Base-by-base conservation (phyloP, 768 basidiomycete species). In the Russula olivacea region DNA sequence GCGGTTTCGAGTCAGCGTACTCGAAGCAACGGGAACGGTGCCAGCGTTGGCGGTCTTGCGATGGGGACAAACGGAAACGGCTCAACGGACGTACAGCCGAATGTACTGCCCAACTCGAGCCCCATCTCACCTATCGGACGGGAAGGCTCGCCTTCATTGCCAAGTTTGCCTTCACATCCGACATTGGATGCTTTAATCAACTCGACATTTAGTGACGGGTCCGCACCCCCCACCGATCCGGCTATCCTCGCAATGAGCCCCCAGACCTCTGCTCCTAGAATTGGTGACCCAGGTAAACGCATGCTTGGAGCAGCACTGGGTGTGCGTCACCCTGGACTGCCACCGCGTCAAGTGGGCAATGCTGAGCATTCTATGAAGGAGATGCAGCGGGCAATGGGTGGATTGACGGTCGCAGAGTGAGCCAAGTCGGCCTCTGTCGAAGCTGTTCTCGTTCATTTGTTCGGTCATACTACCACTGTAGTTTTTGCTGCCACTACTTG, bases 231-330 rank as follows among this genome's bases (percentile, higher is more conserved):
- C 19, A 74, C 81, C 19, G 88, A 91, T 72, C 87, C 88, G 21
- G 87, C 88, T 1, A 87, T 89, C 63, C 71, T 89, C 55, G 78
- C 82, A 14, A 79, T 82, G 25, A 82, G 82, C 69, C 71, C 73
- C 7, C 76, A 75, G 21, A 73, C 75, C 36, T 58, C 67, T 34
- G 86, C 85, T n/a, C 90, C 90, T 23, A 82, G 87, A 70, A 91
- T 93, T 68, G 91, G 91, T 40, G 89, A 93, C 73, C 89, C 91
- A 36, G 91, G 89, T 45, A 91, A 90, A 77, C 80, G 91, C 70
- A 93, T 93, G 91, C 79, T 93, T 25, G 92, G 90, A 47, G 87
- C 87, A 58, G 91, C 91, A 36, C 77, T 93, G 61, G 92, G 91
- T 50, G 81, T 93, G 64, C 81, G 91, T 74, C 90, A 91, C 74